Base-by-base conservation (phyloP, 129 eudicot genomes). In the Centrapalus pauciflorus region DNA sequence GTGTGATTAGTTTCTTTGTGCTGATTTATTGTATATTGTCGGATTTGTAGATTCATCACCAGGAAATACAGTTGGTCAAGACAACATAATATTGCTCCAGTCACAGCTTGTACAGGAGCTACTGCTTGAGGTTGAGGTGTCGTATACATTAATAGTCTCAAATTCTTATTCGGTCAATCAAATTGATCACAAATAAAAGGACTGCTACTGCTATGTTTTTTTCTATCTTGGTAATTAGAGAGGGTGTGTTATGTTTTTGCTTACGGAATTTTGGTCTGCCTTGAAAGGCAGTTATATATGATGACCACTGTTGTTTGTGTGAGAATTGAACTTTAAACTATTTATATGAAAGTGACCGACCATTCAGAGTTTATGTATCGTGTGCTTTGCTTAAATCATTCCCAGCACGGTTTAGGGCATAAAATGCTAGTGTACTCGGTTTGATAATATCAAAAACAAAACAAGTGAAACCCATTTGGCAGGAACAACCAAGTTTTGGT, bases 41-140 rank as follows among this genome's bases (percentile, higher is more conserved):
- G 29, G 7, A 24, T 14, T 64, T 55, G 69, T 88, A 89, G 95
- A 83, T 89, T 89, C 77, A 79, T 89, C 76, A 89, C 96, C 50
- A 79, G 81, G 85, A 89, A 89, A 81, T 89, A 77, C 80, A 92
- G 98, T 76, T 79, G 83, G 20, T 83, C 85, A 10, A 88, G 79
- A 65, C 88, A 82, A 59, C 83, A 54, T 3, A 82, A 62, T 52
- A 64, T 72, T 55, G 82, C 90, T 67, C 91, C 96, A 12, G 97
- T 79, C 13, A 79, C 90, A 10, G 92, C 87, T 67, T 90, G 87
- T n/a, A n/a, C n/a, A n/a, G n/a, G n/a, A n/a, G n/a, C n/a, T 76
- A 71, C 84, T 24, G 84, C 82, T 40, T 86, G 61, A 70, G 69
- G 65, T 16, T 3, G 64, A 4, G 46, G 55, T 35, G 45, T 55